Percentiles rank a stretch among this genome's conserved stretches.
Evolutionary conservation across 139 green algal species (phyloP).

Genomic region (Chlamydomonas eustigma): DNA sequence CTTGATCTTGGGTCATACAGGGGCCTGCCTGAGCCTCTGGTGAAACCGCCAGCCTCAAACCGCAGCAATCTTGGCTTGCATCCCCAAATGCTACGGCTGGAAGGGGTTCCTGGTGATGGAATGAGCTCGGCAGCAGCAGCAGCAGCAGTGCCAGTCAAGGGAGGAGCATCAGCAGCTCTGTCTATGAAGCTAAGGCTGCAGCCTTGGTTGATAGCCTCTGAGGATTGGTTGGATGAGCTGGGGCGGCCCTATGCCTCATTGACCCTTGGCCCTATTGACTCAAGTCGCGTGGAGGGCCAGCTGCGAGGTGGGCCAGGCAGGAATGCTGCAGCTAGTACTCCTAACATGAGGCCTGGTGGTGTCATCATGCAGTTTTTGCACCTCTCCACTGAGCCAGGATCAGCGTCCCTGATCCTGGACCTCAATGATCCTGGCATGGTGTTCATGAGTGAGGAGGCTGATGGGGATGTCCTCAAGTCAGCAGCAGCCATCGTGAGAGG

Average conservation of each 20-base stretch:
- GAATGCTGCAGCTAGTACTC: neutral
- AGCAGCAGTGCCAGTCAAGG: neutral
- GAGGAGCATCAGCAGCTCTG: neutral
- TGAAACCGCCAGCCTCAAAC: neutral
- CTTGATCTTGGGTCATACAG: too few species aligned
- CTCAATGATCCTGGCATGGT: conserved; percentile 16
- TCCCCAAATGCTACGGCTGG: conserved; percentile 11
- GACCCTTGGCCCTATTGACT: neutral
- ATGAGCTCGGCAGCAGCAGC: neutral
- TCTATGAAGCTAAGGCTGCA: neutral
- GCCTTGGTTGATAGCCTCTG: neutral
- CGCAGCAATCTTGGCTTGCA: too few species aligned
- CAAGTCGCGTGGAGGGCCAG: neutral
- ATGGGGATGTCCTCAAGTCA: neutral
- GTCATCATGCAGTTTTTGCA: neutral
- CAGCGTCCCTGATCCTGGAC: conserved; percentile 9
- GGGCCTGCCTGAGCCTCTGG: too few species aligned
- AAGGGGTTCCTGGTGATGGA: neutral
- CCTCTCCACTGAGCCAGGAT: neutral
- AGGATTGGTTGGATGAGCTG: neutral
- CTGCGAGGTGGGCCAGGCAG: neutral
- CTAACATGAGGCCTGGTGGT: neutral
- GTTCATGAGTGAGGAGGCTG: conserved; percentile 7
- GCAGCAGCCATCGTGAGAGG: neutral
- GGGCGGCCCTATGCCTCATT: neutral